Evolutionary conservation across 2,329 filamentous ascomycete genomes (phyloP), one percentile per base, ranked within the genome.

Genomic region (Gremmenia infestans): DNA sequence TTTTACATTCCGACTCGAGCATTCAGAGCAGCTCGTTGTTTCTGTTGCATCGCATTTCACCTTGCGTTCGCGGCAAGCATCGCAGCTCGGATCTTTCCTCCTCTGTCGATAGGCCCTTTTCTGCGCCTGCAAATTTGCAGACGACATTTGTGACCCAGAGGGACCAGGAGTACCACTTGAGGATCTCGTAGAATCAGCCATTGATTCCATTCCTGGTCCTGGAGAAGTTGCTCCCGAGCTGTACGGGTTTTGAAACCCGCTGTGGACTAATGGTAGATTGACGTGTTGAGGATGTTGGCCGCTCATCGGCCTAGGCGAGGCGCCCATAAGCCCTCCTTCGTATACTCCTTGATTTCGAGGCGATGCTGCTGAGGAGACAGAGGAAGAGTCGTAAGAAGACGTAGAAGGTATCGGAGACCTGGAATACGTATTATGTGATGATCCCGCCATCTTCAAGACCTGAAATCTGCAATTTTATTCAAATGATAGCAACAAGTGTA

Each of bases 11-110:
- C 94, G 87, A 71, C 92, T 97, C 4, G 91, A 94, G 74, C 94
- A 99, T 74, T 99, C 94, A 1, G 94, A 97, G 72, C 94, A 99
- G 73, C 93, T 96, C 11, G 89, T 87, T 17, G 90, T 96, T 71
- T 97, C 94, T 15, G 94, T 97, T 35, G 94, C 94, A 76, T 99
- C 94, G 72, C 94, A 99, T 80, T 88, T 88, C 69, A 88, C 85
- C 73, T 88, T 88, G 62, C 85, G 77, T 67, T 99, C 94, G 58
- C 94, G 83, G 71, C 94, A 99, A 50, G 94, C 94, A 76, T 99
- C 94, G 72, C 94, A 99, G 63, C 85, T 97, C 1, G 94, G 94
- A 67, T 99, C 94, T 70, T 99, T 99, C 64, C 94, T 83, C 63
- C 94, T 81, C 72, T 99, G 94, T 23, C 94, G 85, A 75, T 97